Evolutionary conservation across 2,329 filamentous ascomycete species (phyloP).

Genomic region (Nemania sp.): DNA sequence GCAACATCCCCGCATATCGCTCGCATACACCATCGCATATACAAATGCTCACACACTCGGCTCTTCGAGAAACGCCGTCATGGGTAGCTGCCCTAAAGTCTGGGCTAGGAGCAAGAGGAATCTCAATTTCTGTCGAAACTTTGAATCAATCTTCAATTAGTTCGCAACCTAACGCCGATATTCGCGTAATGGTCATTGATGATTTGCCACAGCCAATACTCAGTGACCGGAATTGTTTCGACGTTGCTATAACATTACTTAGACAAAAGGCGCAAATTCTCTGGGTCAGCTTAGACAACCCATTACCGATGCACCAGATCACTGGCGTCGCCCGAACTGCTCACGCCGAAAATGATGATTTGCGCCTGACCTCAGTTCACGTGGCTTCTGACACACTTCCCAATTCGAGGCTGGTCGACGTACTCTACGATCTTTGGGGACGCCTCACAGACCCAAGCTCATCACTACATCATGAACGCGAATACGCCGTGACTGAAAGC

Average conservation of each 20-base stretch:
- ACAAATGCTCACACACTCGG: no score
- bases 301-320: conserved; percentile 24
- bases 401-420: neutral
- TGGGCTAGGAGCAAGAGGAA: neutral
- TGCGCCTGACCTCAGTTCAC: conserved; percentile 26
- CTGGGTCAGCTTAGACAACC: conserved; percentile 24
- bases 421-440: neutral
- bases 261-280: conserved; percentile 7
- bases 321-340: conserved; percentile 27
- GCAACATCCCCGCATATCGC: no score
- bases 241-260: conserved; percentile 11
- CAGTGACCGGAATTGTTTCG: conserved; percentile 5
- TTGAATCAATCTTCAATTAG: no score
- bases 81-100: conserved; percentile 1
- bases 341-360: conserved; percentile 27
- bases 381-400: conserved; percentile 3
- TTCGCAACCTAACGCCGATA: neutral
- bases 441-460: neutral
- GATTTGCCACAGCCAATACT: conserved; percentile 8
- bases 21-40: no score
- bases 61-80: no score
- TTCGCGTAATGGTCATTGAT: conserved; percentile 15
- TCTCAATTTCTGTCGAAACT: neutral
- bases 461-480: conserved; percentile 17
- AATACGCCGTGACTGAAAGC: conserved; percentile 18